Conservation (phyloP, 2,329 filamentous ascomycete genomes). For the Xylariales sp. region DNA sequence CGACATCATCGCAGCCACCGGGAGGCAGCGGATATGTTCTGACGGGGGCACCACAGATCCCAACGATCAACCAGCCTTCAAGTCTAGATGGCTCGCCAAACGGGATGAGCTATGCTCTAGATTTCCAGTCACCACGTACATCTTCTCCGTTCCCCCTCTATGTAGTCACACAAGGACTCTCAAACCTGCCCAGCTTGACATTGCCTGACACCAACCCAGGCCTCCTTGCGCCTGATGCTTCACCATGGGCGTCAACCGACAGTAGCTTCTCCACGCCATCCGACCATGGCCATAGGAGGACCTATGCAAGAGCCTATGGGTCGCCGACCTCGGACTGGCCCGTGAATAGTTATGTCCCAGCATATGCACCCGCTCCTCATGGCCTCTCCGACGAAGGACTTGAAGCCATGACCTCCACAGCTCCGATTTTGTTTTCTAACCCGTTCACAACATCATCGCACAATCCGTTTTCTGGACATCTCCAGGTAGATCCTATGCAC, state of each 20-base stretch:
- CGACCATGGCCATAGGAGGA: constrained; percentile 24
- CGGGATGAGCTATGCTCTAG: constrained; percentile 17
- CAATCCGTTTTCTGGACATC: constrained; percentile 22
- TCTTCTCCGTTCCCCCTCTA: constrained; percentile 20
- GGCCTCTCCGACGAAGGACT: constrained; percentile 17
- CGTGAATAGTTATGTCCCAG: constrained; percentile 8
- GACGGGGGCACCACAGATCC: constrained; percentile 16
- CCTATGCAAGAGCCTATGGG: constrained; percentile 13
- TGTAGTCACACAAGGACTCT: constrained; percentile 23
- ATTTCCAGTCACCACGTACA: constrained; percentile 23
- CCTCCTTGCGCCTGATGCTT: constrained; percentile 29
- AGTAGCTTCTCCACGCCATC: constrained; percentile 45
- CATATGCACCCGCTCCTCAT: constrained; percentile 13
- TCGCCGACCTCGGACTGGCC: constrained; percentile 22
- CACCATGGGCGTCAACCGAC: constrained; percentile 40
- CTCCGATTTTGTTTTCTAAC: constrained; percentile 22
- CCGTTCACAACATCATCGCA: constrained; percentile 23
- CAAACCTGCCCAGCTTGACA: too few species aligned
- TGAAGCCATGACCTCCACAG: constrained; percentile 21
- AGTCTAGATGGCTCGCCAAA: constrained; percentile 19
- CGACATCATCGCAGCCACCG: constrained; percentile 9
- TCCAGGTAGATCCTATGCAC: constrained; percentile 31
- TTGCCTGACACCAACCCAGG: constrained; percentile 25
- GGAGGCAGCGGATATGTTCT: constrained; percentile 18
- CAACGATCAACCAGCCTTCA: constrained; percentile 20